phyloP scores from a whole-genome alignment of 2,329 filamentous ascomycete genomes.

The Geoglossum cookeanum region DNA sequence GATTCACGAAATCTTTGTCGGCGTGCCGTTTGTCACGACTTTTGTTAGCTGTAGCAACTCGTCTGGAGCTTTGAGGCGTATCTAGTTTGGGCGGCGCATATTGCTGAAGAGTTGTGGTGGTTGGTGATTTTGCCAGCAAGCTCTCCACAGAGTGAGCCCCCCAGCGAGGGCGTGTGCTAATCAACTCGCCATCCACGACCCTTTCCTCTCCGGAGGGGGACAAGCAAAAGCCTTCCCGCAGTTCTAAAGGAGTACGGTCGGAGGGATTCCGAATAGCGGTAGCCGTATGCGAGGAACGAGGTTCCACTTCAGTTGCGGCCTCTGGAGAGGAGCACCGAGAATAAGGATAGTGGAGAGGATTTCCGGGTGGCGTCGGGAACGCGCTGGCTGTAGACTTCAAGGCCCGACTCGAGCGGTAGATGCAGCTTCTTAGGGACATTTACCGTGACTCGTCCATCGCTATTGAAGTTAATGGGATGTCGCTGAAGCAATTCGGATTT shows the following conservation, averaged over 20 bases:
- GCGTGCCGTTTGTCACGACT: neutral
- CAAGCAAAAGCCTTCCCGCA: neutral
- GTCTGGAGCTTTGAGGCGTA: neutral
- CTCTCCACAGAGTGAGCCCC: neutral
- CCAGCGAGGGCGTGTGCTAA: neutral
- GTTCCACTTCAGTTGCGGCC: neutral
- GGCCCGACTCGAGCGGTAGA: neutral
- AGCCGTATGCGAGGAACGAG: neutral
- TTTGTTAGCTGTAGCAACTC: neutral
- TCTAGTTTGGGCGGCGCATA: neutral
- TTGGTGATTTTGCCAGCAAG: neutral
- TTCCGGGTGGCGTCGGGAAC: neutral
- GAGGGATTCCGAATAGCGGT: neutral
- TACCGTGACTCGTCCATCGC: neutral
- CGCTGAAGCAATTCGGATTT: neutral
- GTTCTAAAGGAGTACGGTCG: neutral
- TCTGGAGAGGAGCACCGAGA: neutral
- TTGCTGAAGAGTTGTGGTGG: neutral
- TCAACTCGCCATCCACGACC: neutral
- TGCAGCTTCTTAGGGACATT: neutral
- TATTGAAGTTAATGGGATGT: neutral
- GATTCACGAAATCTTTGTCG: neutral
- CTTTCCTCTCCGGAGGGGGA: neutral
- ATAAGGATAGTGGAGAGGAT: neutral
- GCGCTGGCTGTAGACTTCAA: neutral